phyloP scores from a whole-genome alignment of 768 basidiomycete species.

The Tylopilus sp. region DNA sequence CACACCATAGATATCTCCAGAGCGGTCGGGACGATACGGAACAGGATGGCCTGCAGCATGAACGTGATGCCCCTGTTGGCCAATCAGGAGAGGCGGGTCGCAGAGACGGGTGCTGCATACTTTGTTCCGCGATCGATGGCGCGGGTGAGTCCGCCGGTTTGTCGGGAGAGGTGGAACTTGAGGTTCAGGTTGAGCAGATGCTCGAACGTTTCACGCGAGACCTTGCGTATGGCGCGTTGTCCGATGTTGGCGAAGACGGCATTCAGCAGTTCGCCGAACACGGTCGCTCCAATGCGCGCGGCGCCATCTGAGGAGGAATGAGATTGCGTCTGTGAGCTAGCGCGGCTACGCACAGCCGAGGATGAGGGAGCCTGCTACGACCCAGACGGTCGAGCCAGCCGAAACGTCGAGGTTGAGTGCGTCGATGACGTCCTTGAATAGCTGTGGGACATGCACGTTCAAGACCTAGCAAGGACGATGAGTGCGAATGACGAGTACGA shows the following conservation, averaged over 20 bases:
- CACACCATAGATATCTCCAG: constrained; percentile 96
- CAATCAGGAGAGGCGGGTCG: background rate
- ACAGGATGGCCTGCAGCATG: constrained; percentile 87
- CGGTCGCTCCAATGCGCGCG: constrained; percentile 83
- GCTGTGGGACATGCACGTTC: constrained; percentile 96
- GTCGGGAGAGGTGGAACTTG: constrained; percentile 87
- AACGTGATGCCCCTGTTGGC: constrained; percentile 86
- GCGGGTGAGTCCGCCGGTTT: constrained; percentile 93
- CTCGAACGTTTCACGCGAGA: constrained; percentile 93
- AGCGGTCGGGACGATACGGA: constrained; percentile 94
- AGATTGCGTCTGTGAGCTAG: background rate
- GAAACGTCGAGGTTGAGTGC: constrained; percentile 81
- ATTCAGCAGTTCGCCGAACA: constrained; percentile 90
- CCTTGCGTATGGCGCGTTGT: constrained; percentile 90
- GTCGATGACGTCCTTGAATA: constrained; percentile 93
- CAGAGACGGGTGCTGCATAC: constrained; percentile 39
- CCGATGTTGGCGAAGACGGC: constrained; percentile 96
- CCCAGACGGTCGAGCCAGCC: constrained; percentile 76
- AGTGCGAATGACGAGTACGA: background rate
- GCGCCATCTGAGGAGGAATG: constrained; percentile 63
- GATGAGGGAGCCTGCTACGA: constrained; percentile 85
- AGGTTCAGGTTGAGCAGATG: constrained; percentile 90
- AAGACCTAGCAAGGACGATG: constrained; percentile 54
- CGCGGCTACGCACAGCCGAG: constrained; percentile 72
- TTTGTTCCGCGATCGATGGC: constrained; percentile 98